Evolutionary conservation across 805 yeast genomes (phyloP), one percentile per base, ranked within the genome.

Genomic region (Wickerhamiella musiphila): DNA sequence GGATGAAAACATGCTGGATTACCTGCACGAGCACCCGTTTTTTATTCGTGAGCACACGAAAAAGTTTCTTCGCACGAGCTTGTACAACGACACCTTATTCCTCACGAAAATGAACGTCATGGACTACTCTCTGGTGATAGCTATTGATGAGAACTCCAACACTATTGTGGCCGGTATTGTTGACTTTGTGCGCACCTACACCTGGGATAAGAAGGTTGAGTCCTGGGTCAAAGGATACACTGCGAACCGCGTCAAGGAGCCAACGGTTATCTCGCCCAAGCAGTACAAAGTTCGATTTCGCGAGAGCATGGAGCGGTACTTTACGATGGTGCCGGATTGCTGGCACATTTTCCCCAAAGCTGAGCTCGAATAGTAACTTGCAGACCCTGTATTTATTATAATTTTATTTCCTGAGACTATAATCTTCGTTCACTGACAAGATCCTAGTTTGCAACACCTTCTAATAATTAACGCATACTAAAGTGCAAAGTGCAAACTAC

Each of bases 1-100:
- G 34, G 99, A 90, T 54, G 99, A 90, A 47, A 90, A 90, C 49
- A 90, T 90, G 98, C 92, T 90, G 38, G 98, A 90, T 49, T 90
- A 82, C 50, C 86, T 92, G 37, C 90, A 82, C 48, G 98, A 90
- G 51, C 76, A 92, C 16, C 99, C 99, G 0, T 66, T 90, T 23
- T 92, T 82, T 60, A 93, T 90, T 5, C 63, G 86, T 36, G 95
- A 86, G 46, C 84, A 83, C 45, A 86, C 83, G 49, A 90, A 90
- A 49, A 74, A 78, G 44, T 56, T 83, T 23, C 53, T 90, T 30
- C 59, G 94, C 29, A 86, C 94, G 0, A 84, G 94, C 0, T 56
- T 90, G 18, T 90, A 93, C 77, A 90, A 92, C 48, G 99, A 90
- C 47, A 90, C 96, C 0, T 59, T 90, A 11, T 92, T 90, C 51